These are phyloP conservation scores for Fraxinus americana DNA, from an alignment of 257 asterid species.

Conservation along the genomic window DNA sequence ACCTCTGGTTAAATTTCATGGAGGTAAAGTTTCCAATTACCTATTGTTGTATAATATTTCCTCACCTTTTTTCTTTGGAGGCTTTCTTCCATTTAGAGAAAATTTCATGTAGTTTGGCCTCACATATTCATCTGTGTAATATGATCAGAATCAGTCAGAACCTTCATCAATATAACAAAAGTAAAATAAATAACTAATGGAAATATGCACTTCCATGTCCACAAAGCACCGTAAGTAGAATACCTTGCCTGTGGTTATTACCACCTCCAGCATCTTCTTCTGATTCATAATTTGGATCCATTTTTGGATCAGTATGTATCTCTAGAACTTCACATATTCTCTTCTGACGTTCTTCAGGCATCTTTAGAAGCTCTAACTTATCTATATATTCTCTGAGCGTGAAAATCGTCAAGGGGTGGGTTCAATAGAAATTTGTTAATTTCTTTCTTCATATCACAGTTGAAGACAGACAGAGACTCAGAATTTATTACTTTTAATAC, in stretches of 20 bases:
- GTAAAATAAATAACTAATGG: background rate
- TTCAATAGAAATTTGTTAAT: slow-evolving; percentile 5
- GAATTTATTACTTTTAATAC: too few species aligned
- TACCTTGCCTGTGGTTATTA: slow-evolving; percentile 49
- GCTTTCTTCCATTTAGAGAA: slow-evolving; percentile 34
- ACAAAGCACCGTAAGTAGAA: background rate
- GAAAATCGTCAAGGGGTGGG: slow-evolving; percentile 68
- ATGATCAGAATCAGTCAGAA: slow-evolving; percentile 19
- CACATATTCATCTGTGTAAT: slow-evolving; percentile 37
- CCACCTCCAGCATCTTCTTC: slow-evolving; percentile 56
- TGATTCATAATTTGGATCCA: slow-evolving; percentile 72
- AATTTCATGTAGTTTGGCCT: slow-evolving; percentile 30
- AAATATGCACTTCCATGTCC: slow-evolving; percentile 16
- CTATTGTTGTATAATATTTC: slow-evolving; percentile 3
- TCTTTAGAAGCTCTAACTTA: slow-evolving; percentile 62
- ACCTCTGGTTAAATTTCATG: slow-evolving; percentile 24
- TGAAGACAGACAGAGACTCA: too few species aligned
- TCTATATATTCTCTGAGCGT: slow-evolving; percentile 73
- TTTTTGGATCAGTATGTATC: slow-evolving; percentile 79
- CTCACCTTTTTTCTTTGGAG: slow-evolving; percentile 44
- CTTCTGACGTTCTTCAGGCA: slow-evolving; percentile 74
- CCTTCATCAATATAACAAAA: slow-evolving; percentile 6
- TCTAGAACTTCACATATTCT: slow-evolving; percentile 66
- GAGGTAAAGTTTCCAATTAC: background rate
- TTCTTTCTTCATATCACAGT: background rate